These are phyloP conservation scores for Neonectria sp. DNA, from an alignment of 2,329 filamentous ascomycete genomes.

Conservation along the genomic window DNA sequence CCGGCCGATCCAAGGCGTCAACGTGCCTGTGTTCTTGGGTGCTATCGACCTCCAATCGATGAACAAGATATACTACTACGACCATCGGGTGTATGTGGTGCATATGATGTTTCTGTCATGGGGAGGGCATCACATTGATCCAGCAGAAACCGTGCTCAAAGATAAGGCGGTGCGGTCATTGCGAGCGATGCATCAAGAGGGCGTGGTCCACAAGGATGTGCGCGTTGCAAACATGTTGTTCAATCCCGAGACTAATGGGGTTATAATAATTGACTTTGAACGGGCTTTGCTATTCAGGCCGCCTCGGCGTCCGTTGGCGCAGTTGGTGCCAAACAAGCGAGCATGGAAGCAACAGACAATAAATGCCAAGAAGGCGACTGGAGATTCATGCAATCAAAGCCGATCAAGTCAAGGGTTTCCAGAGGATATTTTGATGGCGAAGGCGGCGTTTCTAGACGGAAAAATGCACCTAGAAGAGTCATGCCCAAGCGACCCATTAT, in stretches of 20 bases:
- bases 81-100: conserved; percentile 50
- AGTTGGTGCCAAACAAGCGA: conserved; percentile 45
- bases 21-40: conserved; percentile 54
- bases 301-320: conserved; percentile 34
- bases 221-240: conserved; percentile 46
- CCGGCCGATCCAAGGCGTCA: conserved; percentile 50
- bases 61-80: conserved; percentile 52
- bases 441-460: background rate
- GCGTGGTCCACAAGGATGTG: conserved; percentile 49
- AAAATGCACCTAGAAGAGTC: no score
- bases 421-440: background rate
- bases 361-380: conserved; percentile 5
- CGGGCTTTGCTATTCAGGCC: conserved; percentile 41
- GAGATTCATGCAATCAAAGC: background rate
- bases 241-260: conserved; percentile 38
- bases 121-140: conserved; percentile 44
- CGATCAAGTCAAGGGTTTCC: background rate
- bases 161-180: conserved; percentile 35
- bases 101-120: conserved; percentile 55
- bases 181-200: conserved; percentile 41
- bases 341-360: conserved; percentile 8
- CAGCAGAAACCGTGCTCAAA: conserved; percentile 17
- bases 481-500: no score
- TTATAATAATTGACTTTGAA: conserved; percentile 54
- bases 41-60: conserved; percentile 53